A percentile compares a stretch with the other conserved stretches of the same genome.
Evolutionary conservation across 768 basidiomycete genomes (phyloP).

Genomic region (Cyathus striatus): DNA sequence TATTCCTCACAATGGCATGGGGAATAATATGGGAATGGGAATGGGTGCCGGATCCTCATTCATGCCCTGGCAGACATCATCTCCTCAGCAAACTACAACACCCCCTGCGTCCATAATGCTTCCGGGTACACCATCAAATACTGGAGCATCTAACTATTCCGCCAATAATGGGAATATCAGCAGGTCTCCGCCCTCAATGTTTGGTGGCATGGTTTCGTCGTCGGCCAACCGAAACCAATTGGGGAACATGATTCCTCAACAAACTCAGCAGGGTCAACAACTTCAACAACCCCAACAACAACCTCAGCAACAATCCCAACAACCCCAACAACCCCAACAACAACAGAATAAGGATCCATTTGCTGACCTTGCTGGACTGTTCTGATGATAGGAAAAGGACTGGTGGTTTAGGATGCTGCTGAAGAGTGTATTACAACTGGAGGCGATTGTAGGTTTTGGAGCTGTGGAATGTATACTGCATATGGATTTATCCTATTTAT

Average conservation of each 20-base stretch:
- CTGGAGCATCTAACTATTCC: too few species aligned
- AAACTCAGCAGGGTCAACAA: too few species aligned
- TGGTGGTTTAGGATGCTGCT: neutral
- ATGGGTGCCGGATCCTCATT: too few species aligned
- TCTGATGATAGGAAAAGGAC: slow-evolving; percentile 34
- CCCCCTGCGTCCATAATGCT: slow-evolving; percentile 36
- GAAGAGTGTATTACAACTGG: too few species aligned
- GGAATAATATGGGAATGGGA: slow-evolving; percentile 8
- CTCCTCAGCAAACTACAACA: slow-evolving; percentile 21
- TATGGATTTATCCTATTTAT: neutral
- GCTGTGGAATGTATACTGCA: too few species aligned
- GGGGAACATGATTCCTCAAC: too few species aligned
- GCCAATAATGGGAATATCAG: slow-evolving; percentile 11
- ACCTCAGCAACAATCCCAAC: neutral
- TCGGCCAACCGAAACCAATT: too few species aligned
- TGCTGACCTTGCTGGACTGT: slow-evolving; percentile 74
- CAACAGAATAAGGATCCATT: slow-evolving; percentile 73
- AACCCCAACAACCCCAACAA: slow-evolving; percentile 11
- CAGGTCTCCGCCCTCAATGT: slow-evolving; percentile 10
- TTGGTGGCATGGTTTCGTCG: slow-evolving; percentile 13
- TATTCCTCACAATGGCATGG: slow-evolving; percentile 16
- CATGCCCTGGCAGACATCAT: slow-evolving; percentile 3
- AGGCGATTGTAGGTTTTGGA: too few species aligned
- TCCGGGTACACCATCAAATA: slow-evolving; percentile 23
- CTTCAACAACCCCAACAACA: slow-evolving; percentile 3